Percentiles rank a stretch among this genome's conserved stretches.
Conservation (phyloP, 129 eudicot genomes). For the Artemisia tridentata region DNA sequence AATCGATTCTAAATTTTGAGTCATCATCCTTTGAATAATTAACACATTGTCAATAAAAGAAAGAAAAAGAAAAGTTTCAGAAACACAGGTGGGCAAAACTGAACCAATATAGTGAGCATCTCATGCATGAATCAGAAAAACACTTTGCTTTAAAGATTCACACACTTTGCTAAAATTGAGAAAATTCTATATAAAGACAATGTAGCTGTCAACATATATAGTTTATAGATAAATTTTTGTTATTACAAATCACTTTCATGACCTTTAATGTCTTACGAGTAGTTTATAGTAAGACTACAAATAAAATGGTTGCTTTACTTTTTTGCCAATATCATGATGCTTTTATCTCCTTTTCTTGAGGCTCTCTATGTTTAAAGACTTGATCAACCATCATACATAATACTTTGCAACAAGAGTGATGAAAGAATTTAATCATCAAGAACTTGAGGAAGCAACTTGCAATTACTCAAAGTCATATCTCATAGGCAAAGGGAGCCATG, state of each 20-base stretch:
- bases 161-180: background rate
- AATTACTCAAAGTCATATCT: slow-evolving; percentile 53
- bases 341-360: background rate
- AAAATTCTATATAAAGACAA: background rate
- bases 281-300: background rate
- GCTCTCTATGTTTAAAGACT: slow-evolving; percentile 16
- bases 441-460: slow-evolving; percentile 61
- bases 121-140: slow-evolving; percentile 14
- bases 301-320: background rate
- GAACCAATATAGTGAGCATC: slow-evolving; percentile 19
- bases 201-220: background rate
- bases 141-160: slow-evolving; percentile 15
- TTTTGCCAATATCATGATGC: background rate
- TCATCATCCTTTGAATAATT: background rate
- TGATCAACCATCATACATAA: slow-evolving; percentile 10
- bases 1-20: no score
- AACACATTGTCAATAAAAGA: slow-evolving; percentile 6
- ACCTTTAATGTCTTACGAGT: no score
- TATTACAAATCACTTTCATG: background rate
- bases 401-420: slow-evolving; percentile 28
- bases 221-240: background rate
- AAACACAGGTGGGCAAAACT: slow-evolving; percentile 11
- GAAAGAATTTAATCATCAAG: slow-evolving; percentile 50
- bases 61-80: slow-evolving; percentile 19
- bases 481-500: slow-evolving; percentile 88